These are phyloP conservation scores for Aspergillus homomorphus DNA, from an alignment of 495 filamentous ascomycete genomes.

Conservation along the genomic window DNA sequence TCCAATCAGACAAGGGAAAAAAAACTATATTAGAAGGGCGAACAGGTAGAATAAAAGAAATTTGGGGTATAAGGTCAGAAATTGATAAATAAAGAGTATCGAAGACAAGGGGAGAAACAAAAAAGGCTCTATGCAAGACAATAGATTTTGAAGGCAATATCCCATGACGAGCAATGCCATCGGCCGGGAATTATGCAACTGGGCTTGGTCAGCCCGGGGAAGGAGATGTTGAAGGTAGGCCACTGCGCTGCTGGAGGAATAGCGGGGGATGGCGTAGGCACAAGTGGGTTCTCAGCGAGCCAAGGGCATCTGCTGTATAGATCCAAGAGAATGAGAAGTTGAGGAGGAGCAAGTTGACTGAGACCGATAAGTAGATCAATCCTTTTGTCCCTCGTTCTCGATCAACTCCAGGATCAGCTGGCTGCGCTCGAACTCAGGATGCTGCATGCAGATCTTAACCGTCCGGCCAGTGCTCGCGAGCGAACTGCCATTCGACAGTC, in stretches of 20 bases:
- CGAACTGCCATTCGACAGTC: constrained; percentile 32
- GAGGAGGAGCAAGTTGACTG: neutral
- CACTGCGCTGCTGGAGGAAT: neutral
- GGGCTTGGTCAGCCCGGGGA: neutral
- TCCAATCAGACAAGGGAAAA: neutral
- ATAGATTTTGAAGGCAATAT: neutral
- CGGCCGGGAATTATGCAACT: neutral
- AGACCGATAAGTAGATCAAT: constrained; percentile 33
- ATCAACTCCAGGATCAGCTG: constrained; percentile 91
- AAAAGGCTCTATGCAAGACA: neutral
- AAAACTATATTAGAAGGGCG: neutral
- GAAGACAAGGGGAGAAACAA: constrained; percentile 12
- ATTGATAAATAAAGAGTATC: constrained; percentile 8
- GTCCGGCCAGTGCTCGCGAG: constrained; percentile 45
- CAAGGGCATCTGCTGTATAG: too few relatives aligned
- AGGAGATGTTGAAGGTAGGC: neutral
- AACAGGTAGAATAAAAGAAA: constrained; percentile 6
- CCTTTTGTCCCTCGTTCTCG: constrained; percentile 89
- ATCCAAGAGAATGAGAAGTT: too few relatives aligned
- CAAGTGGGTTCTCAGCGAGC: too few relatives aligned
- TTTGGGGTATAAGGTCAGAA: constrained; percentile 9
- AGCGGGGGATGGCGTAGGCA: neutral
- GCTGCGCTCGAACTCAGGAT: constrained; percentile 75
- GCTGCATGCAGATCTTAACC: constrained; percentile 93
- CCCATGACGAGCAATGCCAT: neutral